Percentiles rank a stretch among this genome's conserved stretches.
Conservation (phyloP, 495 filamentous ascomycete species). For the Schizothecium vesticola region DNA sequence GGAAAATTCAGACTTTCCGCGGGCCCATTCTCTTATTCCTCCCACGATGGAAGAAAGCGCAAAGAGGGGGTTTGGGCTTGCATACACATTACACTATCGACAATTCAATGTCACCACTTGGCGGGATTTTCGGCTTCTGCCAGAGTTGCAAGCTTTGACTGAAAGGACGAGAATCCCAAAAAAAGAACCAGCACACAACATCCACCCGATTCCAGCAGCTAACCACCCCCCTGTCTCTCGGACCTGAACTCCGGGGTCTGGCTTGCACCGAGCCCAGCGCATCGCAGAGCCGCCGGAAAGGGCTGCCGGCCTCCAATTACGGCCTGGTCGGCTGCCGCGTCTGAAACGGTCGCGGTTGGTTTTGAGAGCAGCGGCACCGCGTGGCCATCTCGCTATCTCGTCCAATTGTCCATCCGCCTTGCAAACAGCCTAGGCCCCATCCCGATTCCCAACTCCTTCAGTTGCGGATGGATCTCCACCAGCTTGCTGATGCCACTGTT, state of each 20-base stretch:
- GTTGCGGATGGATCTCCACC: not conserved
- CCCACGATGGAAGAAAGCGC: not conserved
- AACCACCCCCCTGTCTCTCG: not conserved
- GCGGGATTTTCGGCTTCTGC: not conserved
- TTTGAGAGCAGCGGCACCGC: not conserved
- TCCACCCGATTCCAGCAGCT: not conserved
- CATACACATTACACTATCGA: not conserved
- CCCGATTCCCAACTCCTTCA: not conserved
- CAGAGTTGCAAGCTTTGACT: not conserved
- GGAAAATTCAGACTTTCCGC: not conserved
- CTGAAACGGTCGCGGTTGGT: not conserved
- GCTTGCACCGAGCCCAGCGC: not conserved
- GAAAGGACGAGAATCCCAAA: not conserved
- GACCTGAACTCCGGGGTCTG: not conserved
- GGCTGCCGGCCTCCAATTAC: conserved; percentile 2
- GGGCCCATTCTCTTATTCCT: not conserved
- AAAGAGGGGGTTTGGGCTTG: not conserved
- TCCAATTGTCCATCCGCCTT: not conserved
- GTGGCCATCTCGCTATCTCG: not conserved
- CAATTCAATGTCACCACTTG: not conserved
- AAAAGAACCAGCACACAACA: not conserved
- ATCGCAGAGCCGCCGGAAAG: not conserved
- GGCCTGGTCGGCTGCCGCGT: conserved; percentile 2
- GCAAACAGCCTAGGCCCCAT: not conserved
- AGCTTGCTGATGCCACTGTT: not conserved